Conservation (phyloP, 2,329 filamentous ascomycete species). For the Aspergillus quadricinctus region DNA sequence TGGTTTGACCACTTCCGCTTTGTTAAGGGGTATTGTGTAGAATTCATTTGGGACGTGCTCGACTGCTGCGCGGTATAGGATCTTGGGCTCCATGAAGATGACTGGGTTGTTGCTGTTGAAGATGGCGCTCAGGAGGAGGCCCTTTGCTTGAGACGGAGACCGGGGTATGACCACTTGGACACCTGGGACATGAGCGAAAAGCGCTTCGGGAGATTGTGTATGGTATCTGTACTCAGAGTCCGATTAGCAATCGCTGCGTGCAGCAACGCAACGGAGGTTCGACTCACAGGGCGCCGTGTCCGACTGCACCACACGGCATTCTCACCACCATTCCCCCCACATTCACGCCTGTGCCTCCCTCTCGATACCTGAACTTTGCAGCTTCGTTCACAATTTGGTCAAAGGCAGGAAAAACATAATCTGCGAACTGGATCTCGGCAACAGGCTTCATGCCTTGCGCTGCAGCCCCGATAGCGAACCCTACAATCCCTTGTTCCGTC, state of each 20-base stretch:
- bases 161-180: constrained; percentile 80
- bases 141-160: constrained; percentile 84
- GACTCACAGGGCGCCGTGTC: constrained; percentile 70
- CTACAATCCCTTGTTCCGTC: constrained; percentile 89
- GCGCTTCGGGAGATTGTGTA: constrained; percentile 79
- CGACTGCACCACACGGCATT: constrained; percentile 87
- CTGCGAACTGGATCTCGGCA: constrained; percentile 93
- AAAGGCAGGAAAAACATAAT: constrained; percentile 90
- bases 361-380: constrained; percentile 78
- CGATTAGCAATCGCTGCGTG: neutral
- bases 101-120: constrained; percentile 76
- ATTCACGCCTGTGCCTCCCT: constrained; percentile 60
- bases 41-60: constrained; percentile 80
- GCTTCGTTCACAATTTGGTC: constrained; percentile 94
- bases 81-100: constrained; percentile 91
- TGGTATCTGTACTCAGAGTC: constrained; percentile 54
- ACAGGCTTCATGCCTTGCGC: constrained; percentile 89
- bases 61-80: constrained; percentile 83
- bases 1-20: constrained; percentile 76
- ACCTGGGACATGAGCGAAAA: constrained; percentile 86
- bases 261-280: neutral
- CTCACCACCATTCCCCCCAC: constrained; percentile 78
- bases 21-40: constrained; percentile 79
- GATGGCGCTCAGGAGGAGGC: constrained; percentile 72
- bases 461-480: constrained; percentile 86